These are phyloP conservation scores for Platanthera zijinensis DNA, from an alignment of 106 monocot species.

Conservation along the genomic window DNA sequence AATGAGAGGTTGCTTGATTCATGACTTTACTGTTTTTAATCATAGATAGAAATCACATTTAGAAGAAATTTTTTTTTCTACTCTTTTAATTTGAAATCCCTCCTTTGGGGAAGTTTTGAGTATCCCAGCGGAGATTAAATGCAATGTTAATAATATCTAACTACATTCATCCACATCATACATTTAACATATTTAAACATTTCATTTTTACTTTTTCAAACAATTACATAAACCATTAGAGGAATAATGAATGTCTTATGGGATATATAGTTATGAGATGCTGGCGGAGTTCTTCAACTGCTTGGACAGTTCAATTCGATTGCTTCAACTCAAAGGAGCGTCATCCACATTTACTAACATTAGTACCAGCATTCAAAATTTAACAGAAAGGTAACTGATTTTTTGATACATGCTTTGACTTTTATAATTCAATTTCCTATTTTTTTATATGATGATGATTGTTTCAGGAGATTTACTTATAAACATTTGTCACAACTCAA, in stretches of 20 bases:
- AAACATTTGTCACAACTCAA: conserved; percentile 55
- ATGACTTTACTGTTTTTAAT: too few species aligned
- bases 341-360: conserved; percentile 41
- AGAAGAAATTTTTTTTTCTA: too few species aligned
- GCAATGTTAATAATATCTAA: too few species aligned
- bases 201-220: not conserved
- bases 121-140: too few species aligned
- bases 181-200: not conserved
- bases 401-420: not conserved
- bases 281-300: conserved; percentile 55
- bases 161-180: not conserved
- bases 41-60: too few species aligned
- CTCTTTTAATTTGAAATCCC: too few species aligned
- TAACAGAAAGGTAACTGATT: conserved; percentile 35
- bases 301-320: conserved; percentile 51
- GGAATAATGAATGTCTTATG: not conserved
- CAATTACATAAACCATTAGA: not conserved
- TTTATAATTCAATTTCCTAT: not conserved
- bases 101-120: too few species aligned
- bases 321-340: conserved; percentile 43
- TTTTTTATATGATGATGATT: not conserved
- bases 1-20: too few species aligned
- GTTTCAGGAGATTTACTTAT: conserved; percentile 49
- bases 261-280: conserved; percentile 44
- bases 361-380: conserved; percentile 35